These are phyloP conservation scores for Botrytis cinerea DNA, from an alignment of 2,329 filamentous ascomycete species.

Conservation along the genomic window DNA sequence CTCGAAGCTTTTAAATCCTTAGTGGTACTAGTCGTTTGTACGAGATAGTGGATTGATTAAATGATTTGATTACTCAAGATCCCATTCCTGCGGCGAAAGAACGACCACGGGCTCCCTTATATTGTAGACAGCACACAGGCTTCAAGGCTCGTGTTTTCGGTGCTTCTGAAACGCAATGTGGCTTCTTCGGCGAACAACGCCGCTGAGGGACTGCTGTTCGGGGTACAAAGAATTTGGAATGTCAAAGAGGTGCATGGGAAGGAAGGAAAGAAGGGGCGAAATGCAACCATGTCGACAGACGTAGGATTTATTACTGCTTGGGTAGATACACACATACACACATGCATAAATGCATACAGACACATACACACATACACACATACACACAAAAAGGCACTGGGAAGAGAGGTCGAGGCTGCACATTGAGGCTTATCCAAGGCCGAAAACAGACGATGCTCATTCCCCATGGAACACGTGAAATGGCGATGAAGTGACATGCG, in stretches of 20 bases:
- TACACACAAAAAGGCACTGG: too few species aligned
- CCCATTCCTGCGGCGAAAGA: not conserved
- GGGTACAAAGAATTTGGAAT: not conserved
- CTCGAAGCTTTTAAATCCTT: slow-evolving; percentile 1
- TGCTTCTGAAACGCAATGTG: slow-evolving; percentile 5
- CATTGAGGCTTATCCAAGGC: not conserved
- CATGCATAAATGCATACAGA: too few species aligned
- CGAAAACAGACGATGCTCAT: not conserved
- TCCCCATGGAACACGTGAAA: slow-evolving; percentile 3
- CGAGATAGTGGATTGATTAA: slow-evolving; percentile 15
- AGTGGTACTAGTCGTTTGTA: not conserved
- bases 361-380: too few species aligned
- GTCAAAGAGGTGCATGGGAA: not conserved
- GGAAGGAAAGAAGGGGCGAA: not conserved
- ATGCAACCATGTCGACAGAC: too few species aligned
- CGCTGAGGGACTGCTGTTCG: not conserved
- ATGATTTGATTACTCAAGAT: slow-evolving; percentile 9
- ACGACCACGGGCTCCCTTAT: too few species aligned
- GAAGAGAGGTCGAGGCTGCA: not conserved
- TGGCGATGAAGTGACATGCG: slow-evolving; percentile 1
- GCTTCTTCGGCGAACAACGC: slow-evolving; percentile 9
- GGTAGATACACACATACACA: too few species aligned
- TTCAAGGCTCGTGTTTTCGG: not conserved
- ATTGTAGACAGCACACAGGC: not conserved
- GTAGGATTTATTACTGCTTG: too few species aligned